Percentiles rank a stretch among this genome's conserved stretches.
These are phyloP conservation scores for Paramyrothecium sp. DNA, from an alignment of 2,329 filamentous ascomycete species.

Conservation along the genomic window DNA sequence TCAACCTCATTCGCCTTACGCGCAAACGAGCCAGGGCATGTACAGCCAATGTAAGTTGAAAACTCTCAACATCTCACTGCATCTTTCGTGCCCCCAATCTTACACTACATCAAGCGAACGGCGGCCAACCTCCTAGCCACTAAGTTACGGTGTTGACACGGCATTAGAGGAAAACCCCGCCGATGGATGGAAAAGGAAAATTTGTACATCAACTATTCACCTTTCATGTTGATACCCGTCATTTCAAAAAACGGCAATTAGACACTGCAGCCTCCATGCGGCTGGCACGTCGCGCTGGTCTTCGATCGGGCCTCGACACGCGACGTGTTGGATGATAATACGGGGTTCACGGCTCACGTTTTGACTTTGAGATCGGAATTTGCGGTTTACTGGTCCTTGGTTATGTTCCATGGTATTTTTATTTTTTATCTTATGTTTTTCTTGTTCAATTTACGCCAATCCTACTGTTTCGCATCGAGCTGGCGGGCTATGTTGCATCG, in stretches of 20 bases:
- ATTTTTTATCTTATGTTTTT: too few species aligned
- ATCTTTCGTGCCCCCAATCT: neutral
- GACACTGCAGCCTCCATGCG: neutral
- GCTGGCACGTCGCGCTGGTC: too few species aligned
- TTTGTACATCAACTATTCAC: constrained; percentile 5
- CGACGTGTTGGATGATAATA: neutral
- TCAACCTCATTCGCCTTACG: constrained; percentile 58
- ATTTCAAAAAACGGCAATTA: neutral
- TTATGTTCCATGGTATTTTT: too few species aligned
- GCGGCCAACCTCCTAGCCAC: constrained; percentile 31
- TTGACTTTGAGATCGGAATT: neutral
- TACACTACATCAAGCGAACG: constrained; percentile 27
- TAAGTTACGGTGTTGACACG: constrained; percentile 13
- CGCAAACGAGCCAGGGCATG: constrained; percentile 55
- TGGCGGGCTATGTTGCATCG: neutral
- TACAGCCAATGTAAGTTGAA: constrained; percentile 55
- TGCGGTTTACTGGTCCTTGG: neutral
- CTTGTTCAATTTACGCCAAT: too few species aligned
- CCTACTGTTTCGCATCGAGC: too few species aligned
- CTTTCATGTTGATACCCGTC: neutral
- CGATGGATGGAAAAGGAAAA: constrained; percentile 20
- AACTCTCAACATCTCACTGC: neutral
- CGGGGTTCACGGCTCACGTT: neutral
- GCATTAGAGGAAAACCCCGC: constrained; percentile 23
- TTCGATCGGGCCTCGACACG: too few species aligned